Conservation (phyloP, 768 basidiomycete species). For the Cyclocybe aegerita region DNA sequence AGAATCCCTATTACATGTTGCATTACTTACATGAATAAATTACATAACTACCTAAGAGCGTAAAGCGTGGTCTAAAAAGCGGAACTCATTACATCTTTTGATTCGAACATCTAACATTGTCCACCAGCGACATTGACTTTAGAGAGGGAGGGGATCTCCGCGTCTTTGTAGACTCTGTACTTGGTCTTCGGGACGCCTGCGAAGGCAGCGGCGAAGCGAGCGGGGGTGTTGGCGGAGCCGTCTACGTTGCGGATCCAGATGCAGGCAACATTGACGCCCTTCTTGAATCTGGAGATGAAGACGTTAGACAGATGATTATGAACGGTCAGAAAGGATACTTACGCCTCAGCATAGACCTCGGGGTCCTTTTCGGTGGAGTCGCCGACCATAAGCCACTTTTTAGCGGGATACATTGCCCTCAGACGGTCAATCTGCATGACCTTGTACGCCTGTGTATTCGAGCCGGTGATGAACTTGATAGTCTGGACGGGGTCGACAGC, state of each 20-base stretch:
- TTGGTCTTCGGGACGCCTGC: constrained; percentile 30
- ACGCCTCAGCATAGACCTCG: constrained; percentile 43
- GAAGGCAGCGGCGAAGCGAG: constrained; percentile 36
- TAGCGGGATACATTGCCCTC: constrained; percentile 41
- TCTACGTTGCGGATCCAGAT: constrained; percentile 46
- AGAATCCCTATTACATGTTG: no score
- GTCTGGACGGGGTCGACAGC: constrained; percentile 28
- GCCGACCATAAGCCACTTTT: constrained; percentile 40
- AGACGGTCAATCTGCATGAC: constrained; percentile 34
- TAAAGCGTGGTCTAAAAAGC: no score
- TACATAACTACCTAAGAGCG: no score
- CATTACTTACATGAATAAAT: no score
- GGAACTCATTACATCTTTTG: no score
- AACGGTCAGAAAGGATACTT: constrained; percentile 1
- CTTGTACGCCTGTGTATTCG: constrained; percentile 35
- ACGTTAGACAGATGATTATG: background rate
- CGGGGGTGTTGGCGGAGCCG: constrained; percentile 38
- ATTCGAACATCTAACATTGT: constrained; percentile 22
- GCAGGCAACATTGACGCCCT: constrained; percentile 35
- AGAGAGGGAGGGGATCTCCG: constrained; percentile 32
- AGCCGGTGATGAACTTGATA: constrained; percentile 24
- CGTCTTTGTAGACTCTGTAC: constrained; percentile 33
- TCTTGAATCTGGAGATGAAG: constrained; percentile 27
- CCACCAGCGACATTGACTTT: constrained; percentile 37
- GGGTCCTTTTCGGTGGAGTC: constrained; percentile 48